Evolutionary conservation across 2,329 filamentous ascomycete species (phyloP).

Genomic region (Alternaria sp.): DNA sequence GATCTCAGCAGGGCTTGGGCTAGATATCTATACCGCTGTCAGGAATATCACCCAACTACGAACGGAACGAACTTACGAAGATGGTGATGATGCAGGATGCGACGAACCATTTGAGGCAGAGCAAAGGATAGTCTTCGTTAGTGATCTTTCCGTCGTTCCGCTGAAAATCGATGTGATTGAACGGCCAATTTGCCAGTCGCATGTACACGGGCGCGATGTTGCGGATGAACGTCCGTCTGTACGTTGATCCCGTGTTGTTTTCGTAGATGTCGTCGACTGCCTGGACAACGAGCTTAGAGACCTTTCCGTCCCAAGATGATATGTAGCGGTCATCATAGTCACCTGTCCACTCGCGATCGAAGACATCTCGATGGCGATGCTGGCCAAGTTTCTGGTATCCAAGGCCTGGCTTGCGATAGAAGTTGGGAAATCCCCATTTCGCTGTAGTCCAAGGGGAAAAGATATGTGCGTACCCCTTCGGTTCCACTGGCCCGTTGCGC

Average conservation of each 20-base stretch:
- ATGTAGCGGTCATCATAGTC: conserved; percentile 46
- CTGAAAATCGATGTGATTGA: conserved; percentile 39
- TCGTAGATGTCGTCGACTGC: conserved; percentile 46
- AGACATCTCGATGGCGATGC: conserved; percentile 36
- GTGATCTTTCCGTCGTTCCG: conserved; percentile 30
- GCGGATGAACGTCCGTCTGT: conserved; percentile 43
- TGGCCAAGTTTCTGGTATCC: conserved; percentile 37
- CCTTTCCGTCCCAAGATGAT: conserved; percentile 41
- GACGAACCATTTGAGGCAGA: conserved; percentile 44
- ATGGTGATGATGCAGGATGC: conserved; percentile 35
- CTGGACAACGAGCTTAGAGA: conserved; percentile 45
- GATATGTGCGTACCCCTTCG: conserved; percentile 36
- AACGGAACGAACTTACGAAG: conserved; percentile 29
- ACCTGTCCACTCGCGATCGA: conserved; percentile 38
- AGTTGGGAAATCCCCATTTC: conserved; percentile 36
- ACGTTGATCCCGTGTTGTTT: conserved; percentile 36
- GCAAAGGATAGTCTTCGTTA: conserved; percentile 35
- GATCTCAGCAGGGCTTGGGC: conserved; percentile 27
- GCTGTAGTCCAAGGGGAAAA: conserved; percentile 33
- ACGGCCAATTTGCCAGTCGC: conserved; percentile 45
- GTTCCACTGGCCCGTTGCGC: conserved; percentile 21
- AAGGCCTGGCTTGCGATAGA: conserved; percentile 38
- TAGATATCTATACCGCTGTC: conserved; percentile 31
- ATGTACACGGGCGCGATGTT: conserved; percentile 41
- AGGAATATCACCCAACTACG: neutral